A percentile compares a stretch with the other conserved stretches of the same genome.
These are phyloP conservation scores for Alternaria triticimaculans DNA, from an alignment of 2,329 filamentous ascomycete genomes.

Conservation along the genomic window DNA sequence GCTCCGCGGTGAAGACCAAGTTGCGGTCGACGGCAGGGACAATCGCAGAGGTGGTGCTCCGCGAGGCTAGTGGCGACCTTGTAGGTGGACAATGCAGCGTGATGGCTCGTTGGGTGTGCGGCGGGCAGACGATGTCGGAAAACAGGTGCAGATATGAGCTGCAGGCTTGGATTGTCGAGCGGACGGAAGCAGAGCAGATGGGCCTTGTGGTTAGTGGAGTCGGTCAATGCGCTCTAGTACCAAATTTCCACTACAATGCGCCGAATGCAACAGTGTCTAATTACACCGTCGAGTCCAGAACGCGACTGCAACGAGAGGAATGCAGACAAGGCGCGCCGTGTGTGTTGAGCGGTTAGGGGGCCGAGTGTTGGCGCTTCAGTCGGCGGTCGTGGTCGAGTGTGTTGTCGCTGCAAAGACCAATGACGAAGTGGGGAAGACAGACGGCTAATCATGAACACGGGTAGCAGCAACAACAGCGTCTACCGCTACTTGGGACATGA, in stretches of 20 bases:
- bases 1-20: slow-evolving; percentile 4
- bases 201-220: slow-evolving; percentile 25
- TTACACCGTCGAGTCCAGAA: slow-evolving; percentile 24
- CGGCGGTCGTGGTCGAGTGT: slow-evolving; percentile 26
- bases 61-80: slow-evolving; percentile 24
- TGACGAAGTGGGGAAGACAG: slow-evolving; percentile 35
- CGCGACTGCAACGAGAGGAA: slow-evolving; percentile 22
- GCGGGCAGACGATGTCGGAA: not conserved
- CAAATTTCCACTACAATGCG: slow-evolving; percentile 30
- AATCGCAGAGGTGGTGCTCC: slow-evolving; percentile 17
- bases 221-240: slow-evolving; percentile 40
- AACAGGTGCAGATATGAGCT: not conserved
- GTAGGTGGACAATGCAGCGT: not conserved
- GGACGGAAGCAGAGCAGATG: slow-evolving; percentile 7
- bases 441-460: slow-evolving; percentile 26
- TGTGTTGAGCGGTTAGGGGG: slow-evolving; percentile 29
- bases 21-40: slow-evolving; percentile 8
- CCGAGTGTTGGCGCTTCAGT: slow-evolving; percentile 34
- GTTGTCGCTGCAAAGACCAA: slow-evolving; percentile 37
- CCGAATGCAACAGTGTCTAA: slow-evolving; percentile 23
- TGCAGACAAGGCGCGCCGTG: slow-evolving; percentile 23
- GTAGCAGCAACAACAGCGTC: slow-evolving; percentile 12
- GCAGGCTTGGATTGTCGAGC: slow-evolving; percentile 5
- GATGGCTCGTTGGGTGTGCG: not conserved
- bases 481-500: slow-evolving; percentile 10